Base-by-base conservation (phyloP, 495 filamentous ascomycete genomes). In the Aspergillus ellipticus region DNA sequence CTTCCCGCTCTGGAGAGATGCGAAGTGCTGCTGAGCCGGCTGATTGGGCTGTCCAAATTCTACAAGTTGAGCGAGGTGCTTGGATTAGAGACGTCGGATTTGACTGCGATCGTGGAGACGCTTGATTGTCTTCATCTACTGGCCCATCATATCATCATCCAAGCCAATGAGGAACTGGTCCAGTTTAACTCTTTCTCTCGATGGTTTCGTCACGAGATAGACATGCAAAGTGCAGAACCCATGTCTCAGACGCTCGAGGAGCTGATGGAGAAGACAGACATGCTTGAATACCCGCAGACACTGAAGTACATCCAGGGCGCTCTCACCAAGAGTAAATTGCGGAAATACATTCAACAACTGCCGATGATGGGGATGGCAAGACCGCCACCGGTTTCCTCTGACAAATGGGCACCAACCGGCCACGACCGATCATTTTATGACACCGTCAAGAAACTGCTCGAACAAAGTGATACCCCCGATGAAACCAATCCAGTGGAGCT, bases 201-300 rank as follows among this genome's bases (percentile, higher is more conserved):
- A 50, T 98, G 93, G 94, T 79, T 98, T 35, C 83, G 85, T 6
- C 79, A 92, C 56, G 87, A 94, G 62, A 93, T 97, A 49, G 89
- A 96, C 21, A 73, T 74, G 19, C 70, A 79, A 20, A 71, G 63
- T 26, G 66, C 69, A 33, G 78, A 81, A 46, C 72, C 73, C 4
- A 69, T 73, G 57, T 74, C 73, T 0, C 72, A 75, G 50, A 74
- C 76, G 6, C 54, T 71, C 13, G 74, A 78, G 53, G 79, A 82
- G 26, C 60, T 73, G 22, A 64, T 71, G 42, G 78, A 80, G 43
- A 80, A 75, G 46, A 70, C 73, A 16, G 68, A 76, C 17, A 58
- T 71, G 7, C 64, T 79, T 5, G 75, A 82, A 37, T 69, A 82
- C 49, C 72, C 74, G 22, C 69, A 66, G 17, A 75, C 76, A 3